Evolutionary conservation across 1,284 basidiomycete genomes (phyloP), one percentile per base, ranked within the genome.

Genomic region (Inonotus hispidus): DNA sequence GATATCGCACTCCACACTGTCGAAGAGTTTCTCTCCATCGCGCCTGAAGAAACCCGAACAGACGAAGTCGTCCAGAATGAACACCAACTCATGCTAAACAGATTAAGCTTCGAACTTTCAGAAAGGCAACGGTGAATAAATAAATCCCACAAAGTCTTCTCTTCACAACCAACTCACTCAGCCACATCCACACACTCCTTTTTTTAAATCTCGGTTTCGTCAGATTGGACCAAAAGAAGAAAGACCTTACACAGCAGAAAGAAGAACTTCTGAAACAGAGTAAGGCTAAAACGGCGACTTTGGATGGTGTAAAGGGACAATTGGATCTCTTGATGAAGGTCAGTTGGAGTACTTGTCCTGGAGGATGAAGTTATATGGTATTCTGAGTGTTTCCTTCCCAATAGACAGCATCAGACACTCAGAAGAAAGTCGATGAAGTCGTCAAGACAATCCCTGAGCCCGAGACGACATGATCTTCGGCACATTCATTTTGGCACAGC

Each of bases 31-130:
- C 70, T 78, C 66, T 69, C 73, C 52, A 77, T 85, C 46, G 88
- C 90, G 0, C 87, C 88, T 1, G 79, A 80, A 66, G 88, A 84
- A 70, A 83, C 81, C 46, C 82, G 80, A 25, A 79, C 82, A 35
- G 75, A 79, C 19, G 82, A 82, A 3, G 81, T 85, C 27, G 71
- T 88, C 47, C 74, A 78, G 11, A 81, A 89, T 68, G 80, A 87
- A 46, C 90, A 92, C 70, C 85, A 90, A 67, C 77, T 92, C 39
- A 90, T 92, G 86, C 80, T 92, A 64, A 90, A 86, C 68, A 84
- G 89, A 47, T 78, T 92, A 55, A 87, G 83, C 68, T 92, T 92
- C 68, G 90, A 92, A 71, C 82, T 92, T 29, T 82, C 81, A 41
- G 90, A 92, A 75, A 84, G 90, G 52, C 87, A 91, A 74, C 80